These are phyloP conservation scores for Blastocystis sp. DNA, from an alignment of 352 stramenopile genomes.

Conservation along the genomic window DNA sequence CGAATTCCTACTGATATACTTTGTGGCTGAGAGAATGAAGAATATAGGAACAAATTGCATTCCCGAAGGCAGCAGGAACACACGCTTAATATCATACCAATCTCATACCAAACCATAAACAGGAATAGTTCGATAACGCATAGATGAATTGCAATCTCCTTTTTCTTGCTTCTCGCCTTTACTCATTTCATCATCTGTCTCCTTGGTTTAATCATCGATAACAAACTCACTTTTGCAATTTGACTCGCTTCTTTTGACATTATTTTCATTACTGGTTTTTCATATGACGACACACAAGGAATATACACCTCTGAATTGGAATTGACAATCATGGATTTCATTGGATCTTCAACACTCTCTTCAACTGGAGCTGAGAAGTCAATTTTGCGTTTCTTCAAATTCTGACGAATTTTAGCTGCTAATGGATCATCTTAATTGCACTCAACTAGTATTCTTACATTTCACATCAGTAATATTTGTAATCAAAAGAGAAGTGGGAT, in stretches of 20 bases:
- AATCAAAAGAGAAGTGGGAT: slow-evolving; percentile 93
- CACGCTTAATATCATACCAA: neutral
- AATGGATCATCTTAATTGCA: slow-evolving; percentile 82
- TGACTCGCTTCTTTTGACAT: slow-evolving; percentile 82
- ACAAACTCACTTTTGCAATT: neutral
- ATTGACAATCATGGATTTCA: slow-evolving; percentile 46
- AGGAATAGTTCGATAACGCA: slow-evolving; percentile 90
- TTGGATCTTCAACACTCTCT: neutral
- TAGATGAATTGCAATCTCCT: slow-evolving; percentile 92
- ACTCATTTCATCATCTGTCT: slow-evolving; percentile 31
- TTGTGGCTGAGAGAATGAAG: slow-evolving; percentile 87
- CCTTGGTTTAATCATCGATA: neutral
- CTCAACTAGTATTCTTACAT: neutral
- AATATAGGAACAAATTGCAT: slow-evolving; percentile 88
- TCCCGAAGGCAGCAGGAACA: slow-evolving; percentile 92
- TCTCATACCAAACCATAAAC: slow-evolving; percentile 81
- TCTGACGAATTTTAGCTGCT: slow-evolving; percentile 89
- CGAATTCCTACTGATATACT: slow-evolving; percentile 75
- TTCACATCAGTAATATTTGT: slow-evolving; percentile 85
- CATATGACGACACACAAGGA: slow-evolving; percentile 83
- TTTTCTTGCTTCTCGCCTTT: slow-evolving; percentile 79
- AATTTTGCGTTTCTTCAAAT: slow-evolving; percentile 81
- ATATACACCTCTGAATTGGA: slow-evolving; percentile 17
- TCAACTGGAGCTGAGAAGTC: slow-evolving; percentile 71
- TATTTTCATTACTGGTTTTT: slow-evolving; percentile 91